Evolutionary conservation across 352 stramenopile species (phyloP).

Genomic region (Phytophthora colocasiae): DNA sequence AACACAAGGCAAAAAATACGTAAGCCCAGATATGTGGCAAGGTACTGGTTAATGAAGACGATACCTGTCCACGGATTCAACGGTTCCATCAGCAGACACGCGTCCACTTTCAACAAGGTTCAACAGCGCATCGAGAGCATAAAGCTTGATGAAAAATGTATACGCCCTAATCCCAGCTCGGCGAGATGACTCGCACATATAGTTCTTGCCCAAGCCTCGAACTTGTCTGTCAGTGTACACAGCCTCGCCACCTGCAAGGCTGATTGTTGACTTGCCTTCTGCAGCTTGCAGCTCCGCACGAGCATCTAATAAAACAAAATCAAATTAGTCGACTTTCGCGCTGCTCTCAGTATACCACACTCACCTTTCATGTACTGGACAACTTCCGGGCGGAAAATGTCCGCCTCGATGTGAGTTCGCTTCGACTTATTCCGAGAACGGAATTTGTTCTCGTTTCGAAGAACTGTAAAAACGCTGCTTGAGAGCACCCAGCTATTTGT

Average conservation of each 20-base stretch:
- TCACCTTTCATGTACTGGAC: conserved; percentile 84
- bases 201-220: conserved; percentile 83
- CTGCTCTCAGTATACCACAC: background rate
- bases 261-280: conserved; percentile 47
- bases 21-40: background rate
- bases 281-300: conserved; percentile 44
- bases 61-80: conserved; percentile 50
- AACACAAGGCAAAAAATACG: conserved; percentile 2
- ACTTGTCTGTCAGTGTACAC: conserved; percentile 85
- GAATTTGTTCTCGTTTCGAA: conserved; percentile 92
- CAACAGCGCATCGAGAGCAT: conserved; percentile 69
- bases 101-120: conserved; percentile 37
- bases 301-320: conserved; percentile 37
- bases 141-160: conserved; percentile 87
- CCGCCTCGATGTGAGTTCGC: conserved; percentile 63
- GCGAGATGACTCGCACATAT: conserved; percentile 78
- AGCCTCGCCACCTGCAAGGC: conserved; percentile 49
- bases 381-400: conserved; percentile 79
- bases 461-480: conserved; percentile 91
- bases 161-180: conserved; percentile 70
- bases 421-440: conserved; percentile 78
- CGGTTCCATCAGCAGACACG: conserved; percentile 35
- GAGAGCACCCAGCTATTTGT: conserved; percentile 88
- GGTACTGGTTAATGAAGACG: background rate
- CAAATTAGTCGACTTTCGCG: conserved; percentile 8